Evolutionary conservation across 495 filamentous ascomycete species (phyloP).

Genomic region (Tuber calosporum): DNA sequence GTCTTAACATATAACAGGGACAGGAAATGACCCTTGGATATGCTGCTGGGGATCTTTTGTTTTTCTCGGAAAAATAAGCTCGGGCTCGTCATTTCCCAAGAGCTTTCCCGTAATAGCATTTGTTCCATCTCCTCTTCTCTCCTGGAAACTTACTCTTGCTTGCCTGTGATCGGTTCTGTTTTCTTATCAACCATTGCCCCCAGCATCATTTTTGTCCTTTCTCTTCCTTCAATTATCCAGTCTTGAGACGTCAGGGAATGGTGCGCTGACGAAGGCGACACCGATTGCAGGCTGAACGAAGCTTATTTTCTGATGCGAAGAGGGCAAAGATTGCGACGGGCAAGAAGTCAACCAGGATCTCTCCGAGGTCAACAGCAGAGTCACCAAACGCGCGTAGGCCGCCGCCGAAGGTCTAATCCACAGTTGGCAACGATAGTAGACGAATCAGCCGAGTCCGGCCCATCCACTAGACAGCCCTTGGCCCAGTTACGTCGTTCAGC

Average conservation of each 20-base stretch:
- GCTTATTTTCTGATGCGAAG: constrained; percentile 38
- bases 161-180: constrained; percentile 21
- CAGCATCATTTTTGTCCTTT: constrained; percentile 23
- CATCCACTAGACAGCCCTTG: constrained; percentile 16
- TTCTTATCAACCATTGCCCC: constrained; percentile 27
- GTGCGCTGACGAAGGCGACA: constrained; percentile 37
- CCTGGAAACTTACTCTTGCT: constrained; percentile 17
- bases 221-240: constrained; percentile 20
- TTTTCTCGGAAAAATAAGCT: constrained; percentile 22
- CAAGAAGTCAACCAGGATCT: constrained; percentile 36
- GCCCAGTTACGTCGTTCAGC: constrained; percentile 36
- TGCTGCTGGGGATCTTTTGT: constrained; percentile 30
- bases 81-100: constrained; percentile 13
- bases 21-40: constrained; percentile 31
- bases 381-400: constrained; percentile 32
- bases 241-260: constrained; percentile 21
- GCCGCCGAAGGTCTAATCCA: constrained; percentile 25
- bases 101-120: constrained; percentile 22
- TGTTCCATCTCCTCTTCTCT: constrained; percentile 14
- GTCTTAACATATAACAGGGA: constrained; percentile 31
- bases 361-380: constrained; percentile 32
- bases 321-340: constrained; percentile 37
- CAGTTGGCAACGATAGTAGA: constrained; percentile 18
- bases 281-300: constrained; percentile 31
- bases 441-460: constrained; percentile 12